Evolutionary conservation across 108 stramenopile species (phyloP), one percentile per base, ranked within the genome.

Genomic region (Cyclostephanos invisitatus): DNA sequence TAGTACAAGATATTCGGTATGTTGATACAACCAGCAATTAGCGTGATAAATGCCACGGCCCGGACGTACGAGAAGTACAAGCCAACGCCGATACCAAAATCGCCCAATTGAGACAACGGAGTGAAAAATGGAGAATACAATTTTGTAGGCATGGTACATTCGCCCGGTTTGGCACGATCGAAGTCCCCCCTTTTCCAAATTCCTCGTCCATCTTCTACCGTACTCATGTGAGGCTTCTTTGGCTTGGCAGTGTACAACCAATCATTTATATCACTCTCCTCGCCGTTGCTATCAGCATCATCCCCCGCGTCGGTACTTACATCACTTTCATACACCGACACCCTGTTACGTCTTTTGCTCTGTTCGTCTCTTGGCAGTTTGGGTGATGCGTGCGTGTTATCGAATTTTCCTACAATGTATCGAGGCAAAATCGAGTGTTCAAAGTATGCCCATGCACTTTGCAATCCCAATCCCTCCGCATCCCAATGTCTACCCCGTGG

Each of bases 391-490:
- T 69, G 64, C 29, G 62, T 62, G 15, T 64, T 50, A 71, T 78
- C 74, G 10, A 29, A 47, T 21, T 73, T 75, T 50, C 54, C 67
- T 7, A 78, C 74, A 3, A 77, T 64, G 56, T 82, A 83, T 38
- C 95, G 72, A 3, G 87, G 81, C 51, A 96, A 66, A 0, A 91
- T 81, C n/a, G 83, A 83, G 62, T 93, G 92, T 71, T 96, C 95
- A 84, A 93, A 96, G 68, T 93, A 91, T 20, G 85, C 91, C 95
- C 95, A 96, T 28, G 91, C 92, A 24, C 62, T 68, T 46, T 75
- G 77, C 46, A 79, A 56, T 38, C 82, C 82, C 18, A 70, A 32
- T 44, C 82, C 82, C n/a, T 68, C 37, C 10, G 47, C 44, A 75
- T 83, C 82, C 80, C 80, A 81, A 46, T 60, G 61, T 27, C 48